Conservation (phyloP, 2,329 filamentous ascomycete species). For the Huntiella bhutanensis region DNA sequence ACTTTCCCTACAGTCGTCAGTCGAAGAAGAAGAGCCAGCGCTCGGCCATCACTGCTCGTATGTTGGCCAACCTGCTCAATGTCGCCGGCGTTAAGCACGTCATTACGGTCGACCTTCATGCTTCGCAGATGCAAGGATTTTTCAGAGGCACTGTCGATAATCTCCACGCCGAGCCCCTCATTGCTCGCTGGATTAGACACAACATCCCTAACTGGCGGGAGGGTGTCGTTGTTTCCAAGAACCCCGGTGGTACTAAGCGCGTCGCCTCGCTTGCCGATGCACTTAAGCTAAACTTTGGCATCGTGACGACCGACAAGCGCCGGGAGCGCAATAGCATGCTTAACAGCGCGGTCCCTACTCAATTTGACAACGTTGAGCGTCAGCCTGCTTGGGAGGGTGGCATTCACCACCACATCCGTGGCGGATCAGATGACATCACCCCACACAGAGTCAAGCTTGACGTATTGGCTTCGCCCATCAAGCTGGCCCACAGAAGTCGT, state of each 20-base stretch:
- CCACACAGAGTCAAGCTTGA: slow-evolving; percentile 6
- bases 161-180: slow-evolving; percentile 83
- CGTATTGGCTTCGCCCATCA: slow-evolving; percentile 8
- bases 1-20: slow-evolving; percentile 98
- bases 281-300: slow-evolving; percentile 91
- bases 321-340: slow-evolving; percentile 46
- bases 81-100: slow-evolving; percentile 94
- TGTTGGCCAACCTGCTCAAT: slow-evolving; percentile 86
- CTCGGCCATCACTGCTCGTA: slow-evolving; percentile 87
- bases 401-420: slow-evolving; percentile 12
- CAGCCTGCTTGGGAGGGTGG: slow-evolving; percentile 21
- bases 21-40: slow-evolving; percentile 98
- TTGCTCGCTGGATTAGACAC: slow-evolving; percentile 84
- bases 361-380: slow-evolving; percentile 41
- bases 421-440: slow-evolving; percentile 8
- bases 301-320: slow-evolving; percentile 72
- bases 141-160: slow-evolving; percentile 97
- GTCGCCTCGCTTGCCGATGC: slow-evolving; percentile 92
- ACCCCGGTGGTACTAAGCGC: slow-evolving; percentile 88
- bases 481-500: neutral
- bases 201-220: slow-evolving; percentile 78
- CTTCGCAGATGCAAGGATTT: slow-evolving; percentile 98
- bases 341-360: slow-evolving; percentile 57
- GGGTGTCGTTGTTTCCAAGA: slow-evolving; percentile 94
- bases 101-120: slow-evolving; percentile 90